These are phyloP conservation scores for Penicillium fuscoglaucum DNA, from an alignment of 2,329 filamentous ascomycete genomes.

Conservation along the genomic window DNA sequence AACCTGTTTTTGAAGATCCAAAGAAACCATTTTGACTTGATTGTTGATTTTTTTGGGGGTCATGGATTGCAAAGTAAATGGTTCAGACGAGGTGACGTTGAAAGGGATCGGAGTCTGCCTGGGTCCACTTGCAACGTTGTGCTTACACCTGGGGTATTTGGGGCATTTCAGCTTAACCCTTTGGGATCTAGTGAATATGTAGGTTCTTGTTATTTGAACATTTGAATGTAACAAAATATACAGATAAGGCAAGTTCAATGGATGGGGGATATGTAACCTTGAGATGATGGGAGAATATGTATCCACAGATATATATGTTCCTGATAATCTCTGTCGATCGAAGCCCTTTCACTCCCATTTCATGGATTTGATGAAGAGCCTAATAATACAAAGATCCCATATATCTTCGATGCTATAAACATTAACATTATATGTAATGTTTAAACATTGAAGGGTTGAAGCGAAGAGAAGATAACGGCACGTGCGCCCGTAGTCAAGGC, in stretches of 20 bases:
- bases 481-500: too few relatives aligned
- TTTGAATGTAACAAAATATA: not conserved
- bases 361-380: too few relatives aligned
- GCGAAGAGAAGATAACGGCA: too few relatives aligned
- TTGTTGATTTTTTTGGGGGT: not conserved
- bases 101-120: not conserved
- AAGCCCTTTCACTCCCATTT: not conserved
- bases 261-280: not conserved
- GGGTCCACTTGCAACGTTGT: conserved; percentile 5
- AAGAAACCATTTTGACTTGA: conserved; percentile 18
- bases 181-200: not conserved
- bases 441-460: too few relatives aligned
- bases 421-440: too few relatives aligned
- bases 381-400: too few relatives aligned
- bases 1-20: conserved; percentile 33
- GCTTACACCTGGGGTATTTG: not conserved
- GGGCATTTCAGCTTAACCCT: not conserved
- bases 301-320: not conserved
- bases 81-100: conserved; percentile 2
- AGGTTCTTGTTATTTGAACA: not conserved
- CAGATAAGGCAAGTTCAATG: not conserved
- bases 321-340: not conserved
- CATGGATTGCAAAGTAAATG: not conserved
- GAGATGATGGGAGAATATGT: not conserved
- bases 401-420: too few relatives aligned